Evolutionary conservation across 163 green algal species (phyloP), one percentile per base, ranked within the genome.

Genomic region (Chlorella variabilis): DNA sequence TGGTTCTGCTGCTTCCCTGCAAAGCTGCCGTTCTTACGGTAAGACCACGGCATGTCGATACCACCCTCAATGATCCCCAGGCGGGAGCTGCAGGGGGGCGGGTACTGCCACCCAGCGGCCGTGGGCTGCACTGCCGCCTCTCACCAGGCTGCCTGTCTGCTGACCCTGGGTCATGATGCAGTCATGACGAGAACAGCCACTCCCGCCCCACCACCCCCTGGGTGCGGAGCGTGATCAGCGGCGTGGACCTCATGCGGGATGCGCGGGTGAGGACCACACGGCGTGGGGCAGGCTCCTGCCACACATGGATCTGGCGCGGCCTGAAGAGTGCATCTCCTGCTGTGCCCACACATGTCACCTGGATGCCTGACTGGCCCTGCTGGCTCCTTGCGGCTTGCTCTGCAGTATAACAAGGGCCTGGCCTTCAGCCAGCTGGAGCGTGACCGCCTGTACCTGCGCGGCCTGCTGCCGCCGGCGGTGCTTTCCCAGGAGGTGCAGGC

Each of bases 391-490:
- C 59, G 4, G 6, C 7, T 38, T 3, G n/a, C 0, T 1, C 20
- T 71, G 48, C 79, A 88, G 84, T 98, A 97, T 89, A 99, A 98
- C 88, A 98, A 99, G 85, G 92, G 94, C 27, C 85, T 97, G 82
- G 93, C 94, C 0, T 99, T 99, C 89, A 93, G 80, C 49, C 87
- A 96, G 61, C 81, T 86, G 17, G 96, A 99, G 85, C 87, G 96
- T 15, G 93, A 98, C 81, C 70, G 89, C 27, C 87, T 97, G 59
- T 96, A 97, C 81, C 87, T 98, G 56, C 90, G 96, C 31, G 96
- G 96, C 49, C 90, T 99, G 75, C 91, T 99, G 21, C 96, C 96
- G 1, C 92, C 96, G 15, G 93, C 93, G 18, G 91, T 96, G 5
- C 82, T 98, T 9, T 88, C 81, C 11, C 93, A 97, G 80, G 89